Percentiles rank a stretch among this genome's conserved stretches.
Conservation (phyloP, 2,329 filamentous ascomycete genomes). For the Fusarium temperatum region DNA sequence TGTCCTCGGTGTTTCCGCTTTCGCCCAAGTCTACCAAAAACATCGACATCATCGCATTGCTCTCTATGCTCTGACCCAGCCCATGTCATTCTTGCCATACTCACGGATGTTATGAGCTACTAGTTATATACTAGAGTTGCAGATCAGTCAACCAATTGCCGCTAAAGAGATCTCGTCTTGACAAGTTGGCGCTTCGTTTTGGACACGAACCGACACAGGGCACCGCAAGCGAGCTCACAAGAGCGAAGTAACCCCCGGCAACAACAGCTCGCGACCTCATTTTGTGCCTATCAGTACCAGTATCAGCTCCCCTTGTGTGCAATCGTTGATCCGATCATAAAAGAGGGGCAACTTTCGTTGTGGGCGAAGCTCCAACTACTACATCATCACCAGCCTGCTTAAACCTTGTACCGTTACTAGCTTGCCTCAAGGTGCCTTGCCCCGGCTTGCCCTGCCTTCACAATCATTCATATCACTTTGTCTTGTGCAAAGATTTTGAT, state of each 20-base stretch:
- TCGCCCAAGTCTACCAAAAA: not conserved
- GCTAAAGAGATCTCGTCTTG: slow-evolving; percentile 6
- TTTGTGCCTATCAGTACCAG: not conserved
- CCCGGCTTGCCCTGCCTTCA: not conserved
- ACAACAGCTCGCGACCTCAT: slow-evolving; percentile 7
- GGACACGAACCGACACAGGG: slow-evolving; percentile 12
- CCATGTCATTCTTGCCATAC: slow-evolving; percentile 1
- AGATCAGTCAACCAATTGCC: slow-evolving; percentile 32
- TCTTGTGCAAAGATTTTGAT: not conserved
- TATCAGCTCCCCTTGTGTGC: not conserved
- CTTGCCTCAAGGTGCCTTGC: not conserved
- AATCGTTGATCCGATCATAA: slow-evolving; percentile 32
- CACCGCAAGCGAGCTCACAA: slow-evolving; percentile 4
- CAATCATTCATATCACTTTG: not conserved
- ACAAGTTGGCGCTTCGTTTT: slow-evolving; percentile 3
- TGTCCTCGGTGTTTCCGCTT: not conserved
- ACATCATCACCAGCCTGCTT: slow-evolving; percentile 31
- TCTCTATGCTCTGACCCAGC: slow-evolving; percentile 13
- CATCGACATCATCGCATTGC: slow-evolving; percentile 27
- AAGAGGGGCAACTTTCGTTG: slow-evolving; percentile 35
- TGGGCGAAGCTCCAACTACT: slow-evolving; percentile 29
- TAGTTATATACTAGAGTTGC: slow-evolving; percentile 13
- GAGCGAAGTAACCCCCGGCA: not conserved
- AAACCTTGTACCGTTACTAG: slow-evolving; percentile 32
- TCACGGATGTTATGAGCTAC: not conserved